Evolutionary conservation across 768 basidiomycete species (phyloP), one percentile per base, ranked within the genome.

Genomic region (Dentipellis sp.): DNA sequence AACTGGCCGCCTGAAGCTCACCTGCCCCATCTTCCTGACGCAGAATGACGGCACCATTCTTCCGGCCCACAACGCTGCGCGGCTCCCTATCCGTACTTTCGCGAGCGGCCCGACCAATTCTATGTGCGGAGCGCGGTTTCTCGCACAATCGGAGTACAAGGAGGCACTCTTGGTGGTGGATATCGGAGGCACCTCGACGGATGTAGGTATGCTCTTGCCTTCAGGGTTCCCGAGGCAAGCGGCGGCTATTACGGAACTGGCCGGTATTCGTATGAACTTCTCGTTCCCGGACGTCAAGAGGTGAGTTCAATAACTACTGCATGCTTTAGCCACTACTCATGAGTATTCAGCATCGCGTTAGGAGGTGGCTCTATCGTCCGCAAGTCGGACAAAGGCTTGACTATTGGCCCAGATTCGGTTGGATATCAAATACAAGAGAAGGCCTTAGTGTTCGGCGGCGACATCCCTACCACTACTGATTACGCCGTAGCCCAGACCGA

Each of bases 181-280:
- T 64, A 72, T 84, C 56, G 84, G 84, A 49, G 83, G 83, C 0
- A 86, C 84, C 0, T 83, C 82, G 14, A 80, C 81, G 1, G 84
- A 84, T 58, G 78, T 84, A 7, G 83, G 84, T 16, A 78, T 84
- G 47, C 66, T 86, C 9, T 67, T 84, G 42, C 78, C 81, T 0
- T 76, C 74, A 12, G 82, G 82, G 8, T 81, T 83, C 64, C 83
- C 82, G 29, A 68, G 80, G 17, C 83, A 83, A 59, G 82, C 84
- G 2, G 80, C 80, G 12, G 82, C 82, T 1, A 78, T 78, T 62
- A 78, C 79, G 29, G 78, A 83, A 65, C 74, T 86, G 46, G 80
- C 78, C 37, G 83, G 80, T 0, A 78, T 84, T 5, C 68, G 80
- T 50, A 75, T 81, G 3, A 84, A 84, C 62, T 83, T 82, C 62